Conservation (phyloP, 331 rosid species). For the Saraca asoca region DNA sequence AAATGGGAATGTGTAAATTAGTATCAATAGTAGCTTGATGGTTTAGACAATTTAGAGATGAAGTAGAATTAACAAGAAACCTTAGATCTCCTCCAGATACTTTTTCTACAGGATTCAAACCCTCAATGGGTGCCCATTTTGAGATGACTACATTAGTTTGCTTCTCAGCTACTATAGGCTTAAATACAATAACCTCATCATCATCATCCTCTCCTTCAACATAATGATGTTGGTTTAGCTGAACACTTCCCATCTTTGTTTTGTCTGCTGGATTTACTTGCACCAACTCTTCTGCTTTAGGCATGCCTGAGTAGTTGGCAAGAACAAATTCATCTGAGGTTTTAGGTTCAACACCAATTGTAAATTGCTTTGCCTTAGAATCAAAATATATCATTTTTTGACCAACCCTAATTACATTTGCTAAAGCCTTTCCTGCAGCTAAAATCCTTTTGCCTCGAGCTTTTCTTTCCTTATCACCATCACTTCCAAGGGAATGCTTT, state of each 20-base stretch:
- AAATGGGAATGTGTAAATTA: conserved; percentile 40
- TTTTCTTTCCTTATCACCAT: conserved; percentile 69
- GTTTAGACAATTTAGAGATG: conserved; percentile 37
- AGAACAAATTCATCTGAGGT: conserved; percentile 45
- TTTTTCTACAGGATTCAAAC: conserved; percentile 41
- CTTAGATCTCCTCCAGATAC: conserved; percentile 50
- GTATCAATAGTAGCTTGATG: conserved; percentile 50
- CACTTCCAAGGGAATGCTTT: conserved; percentile 75
- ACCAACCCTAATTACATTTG: conserved; percentile 66
- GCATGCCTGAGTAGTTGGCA: conserved; percentile 43
- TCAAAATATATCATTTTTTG: conserved; percentile 62
- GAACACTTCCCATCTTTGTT: conserved; percentile 38
- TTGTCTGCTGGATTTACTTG: conserved; percentile 49
- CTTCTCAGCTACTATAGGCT: conserved; percentile 78
- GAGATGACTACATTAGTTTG: conserved; percentile 46
- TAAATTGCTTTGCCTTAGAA: conserved; percentile 64
- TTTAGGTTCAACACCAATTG: conserved; percentile 60
- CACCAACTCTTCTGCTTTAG: conserved; percentile 39
- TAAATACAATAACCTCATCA: conserved; percentile 96
- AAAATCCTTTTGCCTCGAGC: conserved; percentile 73
- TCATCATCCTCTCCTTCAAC: conserved; percentile 85
- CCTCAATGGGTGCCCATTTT: conserved; percentile 42
- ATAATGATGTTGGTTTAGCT: conserved; percentile 45
- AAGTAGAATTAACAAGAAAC: conserved; percentile 39
- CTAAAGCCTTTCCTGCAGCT: conserved; percentile 89